Conservation (phyloP, 768 basidiomycete genomes). For the Clavaria fumosa region DNA sequence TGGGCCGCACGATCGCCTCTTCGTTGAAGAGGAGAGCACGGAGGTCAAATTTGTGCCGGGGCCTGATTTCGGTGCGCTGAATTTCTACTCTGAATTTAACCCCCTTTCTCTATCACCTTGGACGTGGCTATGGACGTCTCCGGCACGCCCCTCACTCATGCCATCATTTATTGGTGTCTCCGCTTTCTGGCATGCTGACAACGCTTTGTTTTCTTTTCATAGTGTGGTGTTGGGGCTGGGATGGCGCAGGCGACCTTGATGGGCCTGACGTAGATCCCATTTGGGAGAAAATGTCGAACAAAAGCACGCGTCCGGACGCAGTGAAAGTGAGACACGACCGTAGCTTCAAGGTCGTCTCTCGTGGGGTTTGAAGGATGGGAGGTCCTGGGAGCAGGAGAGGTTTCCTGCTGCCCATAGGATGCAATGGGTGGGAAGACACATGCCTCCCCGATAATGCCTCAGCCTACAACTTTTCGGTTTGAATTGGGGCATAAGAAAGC, state of each 20-base stretch:
- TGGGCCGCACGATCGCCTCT: slow-evolving; percentile 90
- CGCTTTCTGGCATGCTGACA: no score
- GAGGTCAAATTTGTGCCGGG: slow-evolving; percentile 64
- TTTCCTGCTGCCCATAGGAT: no score
- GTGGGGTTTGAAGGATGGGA: no score
- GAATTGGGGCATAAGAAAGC: no score
- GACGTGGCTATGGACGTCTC: no score
- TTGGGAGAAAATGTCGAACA: slow-evolving; percentile 77
- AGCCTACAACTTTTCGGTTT: no score
- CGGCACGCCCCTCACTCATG: no score
- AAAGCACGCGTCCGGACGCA: slow-evolving; percentile 37
- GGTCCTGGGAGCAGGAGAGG: no score
- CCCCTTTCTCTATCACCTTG: background rate
- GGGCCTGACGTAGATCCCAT: slow-evolving; percentile 97
- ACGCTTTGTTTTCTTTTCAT: slow-evolving; percentile 4
- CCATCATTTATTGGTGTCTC: no score
- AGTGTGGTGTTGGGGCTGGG: slow-evolving; percentile 99
- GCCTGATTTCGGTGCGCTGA: slow-evolving; percentile 67
- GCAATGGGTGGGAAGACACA: no score
- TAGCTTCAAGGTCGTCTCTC: slow-evolving; percentile 18
- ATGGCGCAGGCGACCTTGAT: slow-evolving; percentile 94
- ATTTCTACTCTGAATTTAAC: slow-evolving; percentile 1
- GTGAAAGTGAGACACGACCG: slow-evolving; percentile 64
- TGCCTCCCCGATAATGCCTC: no score
- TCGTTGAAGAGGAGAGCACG: slow-evolving; percentile 76